Evolutionary conservation across 371 early-diverging fungal species (phyloP), one percentile per base, ranked within the genome.

Genomic region (Cladochytrium tenue): DNA sequence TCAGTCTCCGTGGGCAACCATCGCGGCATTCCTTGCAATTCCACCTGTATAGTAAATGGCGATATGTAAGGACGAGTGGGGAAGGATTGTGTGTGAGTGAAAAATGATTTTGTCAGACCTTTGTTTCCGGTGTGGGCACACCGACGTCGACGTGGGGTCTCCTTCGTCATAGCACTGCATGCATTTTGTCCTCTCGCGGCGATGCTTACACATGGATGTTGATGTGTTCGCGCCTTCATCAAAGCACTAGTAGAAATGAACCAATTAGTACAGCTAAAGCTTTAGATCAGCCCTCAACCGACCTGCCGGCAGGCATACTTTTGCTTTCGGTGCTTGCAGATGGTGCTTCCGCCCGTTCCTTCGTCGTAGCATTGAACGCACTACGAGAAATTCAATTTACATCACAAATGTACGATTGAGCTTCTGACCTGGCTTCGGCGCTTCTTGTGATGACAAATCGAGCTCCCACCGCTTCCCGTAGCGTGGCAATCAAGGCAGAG

Each of bases 301-400:
- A 43, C 43, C 43, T 43, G 43, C 10, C 61, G 53, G 3, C 53
- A 53, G 23, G 66, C 52, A 53, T 66, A 66, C 35, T 66, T 66
- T 60, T 66, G 66, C 60, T 60, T 58, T 23, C 58, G 13, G 51
- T 66, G 66, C 26, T 66, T 51, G 53, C 66, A 66, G 32, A 66
- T 66, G 5, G 52, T 66, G 3, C 56, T 56, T 28, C 66, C 60
- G 28, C 66, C 66, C 3, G 66, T 66, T 2, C 64, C 64, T 30
- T 56, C 64, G 43, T 66, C 60, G 32, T 52, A 59, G 53, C 66
- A 66, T 36, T 58, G 58, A 28, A 66, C 60, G 60, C 66, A 60
- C 66, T 66, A 32, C 17, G 27, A 25, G 27, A n/a, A 27, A 33
- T 53, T 57, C 2, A 32, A 27, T 50, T 56, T 43, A 35, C 7